Conservation (phyloP, 225 moss, liverwort and hornwort genomes). For the Ulota crispa region DNA sequence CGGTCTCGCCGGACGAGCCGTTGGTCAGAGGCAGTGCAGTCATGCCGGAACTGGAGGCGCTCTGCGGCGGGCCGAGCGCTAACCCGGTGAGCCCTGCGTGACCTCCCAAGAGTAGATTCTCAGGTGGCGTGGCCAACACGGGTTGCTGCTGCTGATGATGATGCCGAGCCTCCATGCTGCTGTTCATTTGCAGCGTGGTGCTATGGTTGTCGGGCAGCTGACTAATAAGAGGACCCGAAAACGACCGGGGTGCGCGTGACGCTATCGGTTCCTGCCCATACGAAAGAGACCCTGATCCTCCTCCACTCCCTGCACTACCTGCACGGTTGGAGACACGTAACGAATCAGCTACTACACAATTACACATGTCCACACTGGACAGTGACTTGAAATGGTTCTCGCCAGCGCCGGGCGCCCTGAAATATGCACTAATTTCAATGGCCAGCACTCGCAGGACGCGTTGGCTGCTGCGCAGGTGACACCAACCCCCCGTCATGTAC, state of each 20-base stretch:
- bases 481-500: not conserved
- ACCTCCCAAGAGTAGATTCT: constrained; percentile 27
- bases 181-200: constrained; percentile 47
- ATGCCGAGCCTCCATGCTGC: constrained; percentile 37
- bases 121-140: constrained; percentile 23
- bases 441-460: not conserved
- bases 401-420: not conserved
- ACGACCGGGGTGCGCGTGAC: constrained; percentile 29
- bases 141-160: constrained; percentile 3
- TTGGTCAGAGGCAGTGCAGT: not conserved
- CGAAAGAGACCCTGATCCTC: constrained; percentile 42
- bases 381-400: constrained; percentile 20
- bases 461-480: not conserved
- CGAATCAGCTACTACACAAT: constrained; percentile 35
- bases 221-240: constrained; percentile 23
- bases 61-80: constrained; percentile 48
- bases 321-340: constrained; percentile 34
- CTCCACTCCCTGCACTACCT: constrained; percentile 59
- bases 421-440: not conserved
- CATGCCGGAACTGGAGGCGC: constrained; percentile 35
- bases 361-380: constrained; percentile 18
- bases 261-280: constrained; percentile 29
- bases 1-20: constrained; percentile 8
- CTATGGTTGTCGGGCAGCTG: constrained; percentile 41
- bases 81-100: constrained; percentile 36